These are phyloP conservation scores for Anisodus acutangulus DNA, from an alignment of 257 asterid genomes.

Conservation along the genomic window DNA sequence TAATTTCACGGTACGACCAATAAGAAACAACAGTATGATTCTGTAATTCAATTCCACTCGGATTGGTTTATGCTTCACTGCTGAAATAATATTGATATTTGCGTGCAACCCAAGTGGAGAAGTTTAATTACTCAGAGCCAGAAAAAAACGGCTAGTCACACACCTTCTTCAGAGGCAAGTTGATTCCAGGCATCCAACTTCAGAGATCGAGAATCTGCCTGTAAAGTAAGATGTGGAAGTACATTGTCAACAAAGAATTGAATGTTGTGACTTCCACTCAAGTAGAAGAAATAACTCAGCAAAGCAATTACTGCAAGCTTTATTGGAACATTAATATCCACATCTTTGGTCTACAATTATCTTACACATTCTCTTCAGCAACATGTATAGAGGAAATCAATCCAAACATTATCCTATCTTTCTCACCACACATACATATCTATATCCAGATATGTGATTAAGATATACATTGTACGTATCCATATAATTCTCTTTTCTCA, in stretches of 20 bases:
- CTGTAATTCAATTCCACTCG: not conserved
- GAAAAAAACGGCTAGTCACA: not conserved
- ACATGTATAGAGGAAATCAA: not conserved
- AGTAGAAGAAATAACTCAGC: not conserved
- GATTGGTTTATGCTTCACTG: not conserved
- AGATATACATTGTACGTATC: not conserved
- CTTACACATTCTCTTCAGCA: slow-evolving; percentile 12
- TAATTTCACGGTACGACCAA: not conserved
- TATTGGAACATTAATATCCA: not conserved
- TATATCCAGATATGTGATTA: not conserved
- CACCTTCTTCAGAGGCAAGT: slow-evolving; percentile 95
- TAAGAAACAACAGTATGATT: not conserved
- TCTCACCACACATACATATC: not conserved
- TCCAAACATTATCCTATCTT: not conserved
- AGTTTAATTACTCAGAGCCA: not conserved
- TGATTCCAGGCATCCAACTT: slow-evolving; percentile 87
- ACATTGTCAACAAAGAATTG: not conserved
- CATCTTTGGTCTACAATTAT: slow-evolving; percentile 20
- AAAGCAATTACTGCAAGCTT: not conserved
- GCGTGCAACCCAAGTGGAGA: not conserved
- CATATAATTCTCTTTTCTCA: not conserved
- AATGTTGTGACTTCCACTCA: slow-evolving; percentile 11
- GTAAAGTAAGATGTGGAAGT: slow-evolving; percentile 36
- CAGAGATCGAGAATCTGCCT: slow-evolving; percentile 77
- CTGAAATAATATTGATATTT: not conserved